These are phyloP conservation scores for Jamesozyma rosinii DNA, from an alignment of 805 yeast species.

Conservation along the genomic window DNA sequence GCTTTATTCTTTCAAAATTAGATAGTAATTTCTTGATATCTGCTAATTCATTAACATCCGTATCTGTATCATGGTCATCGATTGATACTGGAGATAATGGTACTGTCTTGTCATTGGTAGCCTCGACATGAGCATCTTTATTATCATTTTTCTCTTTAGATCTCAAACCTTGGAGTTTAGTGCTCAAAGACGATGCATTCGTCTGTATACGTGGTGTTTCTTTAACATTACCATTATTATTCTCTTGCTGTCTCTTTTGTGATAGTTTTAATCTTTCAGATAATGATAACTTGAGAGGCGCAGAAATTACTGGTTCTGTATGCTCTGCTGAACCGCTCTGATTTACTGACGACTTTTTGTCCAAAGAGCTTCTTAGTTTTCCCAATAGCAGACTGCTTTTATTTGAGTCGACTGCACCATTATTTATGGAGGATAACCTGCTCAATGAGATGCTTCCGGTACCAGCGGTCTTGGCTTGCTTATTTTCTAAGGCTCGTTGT, in stretches of 20 bases:
- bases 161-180: not conserved
- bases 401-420: not conserved
- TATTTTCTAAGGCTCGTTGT: conserved; percentile 20
- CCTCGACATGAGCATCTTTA: not conserved
- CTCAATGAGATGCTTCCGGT: not conserved
- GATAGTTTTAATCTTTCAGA: conserved; percentile 2
- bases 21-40: not conserved
- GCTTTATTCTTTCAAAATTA: too few relatives aligned
- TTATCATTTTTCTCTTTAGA: not conserved
- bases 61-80: not conserved
- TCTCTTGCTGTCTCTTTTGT: not conserved
- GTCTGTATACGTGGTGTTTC: not conserved
- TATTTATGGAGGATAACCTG: not conserved
- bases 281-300: not conserved
- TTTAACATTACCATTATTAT: not conserved
- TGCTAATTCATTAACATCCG: not conserved
- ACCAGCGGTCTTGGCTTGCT: not conserved
- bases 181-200: conserved; percentile 1
- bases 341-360: not conserved
- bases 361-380: not conserved
- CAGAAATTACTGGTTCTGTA: not conserved
- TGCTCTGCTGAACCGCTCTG: not conserved
- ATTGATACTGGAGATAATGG: not conserved
- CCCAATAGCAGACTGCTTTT: conserved; percentile 1
- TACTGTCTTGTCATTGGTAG: not conserved